These are phyloP conservation scores for Kodamaea fukazawae DNA, from an alignment of 805 yeast genomes.

Conservation along the genomic window DNA sequence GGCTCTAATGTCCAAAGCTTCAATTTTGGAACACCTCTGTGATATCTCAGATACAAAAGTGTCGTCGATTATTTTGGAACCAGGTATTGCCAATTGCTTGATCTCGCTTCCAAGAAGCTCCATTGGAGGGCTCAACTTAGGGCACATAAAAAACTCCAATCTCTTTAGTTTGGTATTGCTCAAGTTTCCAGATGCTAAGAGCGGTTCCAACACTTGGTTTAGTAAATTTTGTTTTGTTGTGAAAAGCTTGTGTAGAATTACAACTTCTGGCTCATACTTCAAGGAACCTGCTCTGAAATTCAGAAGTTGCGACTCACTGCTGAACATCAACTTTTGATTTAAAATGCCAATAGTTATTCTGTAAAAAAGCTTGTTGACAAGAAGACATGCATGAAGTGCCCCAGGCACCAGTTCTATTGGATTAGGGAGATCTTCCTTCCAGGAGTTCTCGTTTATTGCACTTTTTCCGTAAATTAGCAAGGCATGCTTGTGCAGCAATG, in stretches of 20 bases:
- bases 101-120: constrained; percentile 25
- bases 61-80: constrained; percentile 63
- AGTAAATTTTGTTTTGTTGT: constrained; percentile 55
- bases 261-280: constrained; percentile 32
- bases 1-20: constrained; percentile 73
- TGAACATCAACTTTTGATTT: constrained; percentile 54
- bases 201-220: constrained; percentile 15
- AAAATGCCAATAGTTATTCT: constrained; percentile 52
- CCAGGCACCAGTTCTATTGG: constrained; percentile 2
- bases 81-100: constrained; percentile 61
- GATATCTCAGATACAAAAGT: constrained; percentile 51
- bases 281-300: constrained; percentile 24
- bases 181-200: constrained; percentile 29
- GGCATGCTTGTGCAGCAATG: constrained; percentile 67
- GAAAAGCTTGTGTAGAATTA: constrained; percentile 66
- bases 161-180: constrained; percentile 42
- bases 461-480: constrained; percentile 55
- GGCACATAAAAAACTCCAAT: constrained; percentile 83
- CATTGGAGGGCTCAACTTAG: constrained; percentile 54
- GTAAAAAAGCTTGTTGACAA: constrained; percentile 69
- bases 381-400: constrained; percentile 56
- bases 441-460: neutral
- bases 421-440: too few relatives aligned
- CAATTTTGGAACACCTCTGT: constrained; percentile 54
- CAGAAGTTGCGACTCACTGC: constrained; percentile 44